Conservation (phyloP, 1,284 basidiomycete species). For the Rhodofomes roseus region DNA sequence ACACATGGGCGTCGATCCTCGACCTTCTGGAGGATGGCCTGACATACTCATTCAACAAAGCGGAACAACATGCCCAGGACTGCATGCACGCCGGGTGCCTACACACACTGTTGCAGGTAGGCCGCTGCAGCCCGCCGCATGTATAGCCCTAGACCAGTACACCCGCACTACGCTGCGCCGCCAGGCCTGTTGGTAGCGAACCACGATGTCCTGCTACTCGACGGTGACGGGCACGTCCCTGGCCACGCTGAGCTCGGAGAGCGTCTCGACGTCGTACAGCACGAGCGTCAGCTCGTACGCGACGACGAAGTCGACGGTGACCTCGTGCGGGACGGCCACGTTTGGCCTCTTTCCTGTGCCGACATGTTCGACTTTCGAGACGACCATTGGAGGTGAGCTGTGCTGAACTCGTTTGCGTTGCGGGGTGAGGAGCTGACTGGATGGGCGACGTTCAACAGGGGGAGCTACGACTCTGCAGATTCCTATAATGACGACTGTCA, state of each 20-base stretch:
- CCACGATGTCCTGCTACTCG: constrained; percentile 7
- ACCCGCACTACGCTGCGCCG: neutral
- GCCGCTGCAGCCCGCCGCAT: neutral
- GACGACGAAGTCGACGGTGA: neutral
- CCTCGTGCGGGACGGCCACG: neutral
- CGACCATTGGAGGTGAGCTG: neutral
- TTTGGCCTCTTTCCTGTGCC: neutral
- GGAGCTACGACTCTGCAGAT: constrained; percentile 1
- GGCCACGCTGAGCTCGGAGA: constrained; percentile 4
- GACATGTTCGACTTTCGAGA: neutral
- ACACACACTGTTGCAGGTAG: neutral
- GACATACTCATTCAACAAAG: no score
- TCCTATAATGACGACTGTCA: neutral
- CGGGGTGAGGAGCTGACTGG: neutral
- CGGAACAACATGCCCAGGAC: neutral
- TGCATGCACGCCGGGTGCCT: neutral
- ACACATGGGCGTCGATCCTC: neutral
- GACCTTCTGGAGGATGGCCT: no score
- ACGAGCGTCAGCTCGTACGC: constrained; percentile 1
- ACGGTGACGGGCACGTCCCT: constrained; percentile 3
- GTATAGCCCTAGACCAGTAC: neutral
- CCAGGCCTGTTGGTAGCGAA: neutral
- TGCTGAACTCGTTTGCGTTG: neutral
- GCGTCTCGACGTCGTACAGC: constrained; percentile 5
- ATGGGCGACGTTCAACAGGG: neutral